Evolutionary conservation across 257 asterid species (phyloP).

Genomic region (Haberlea rhodopensis): DNA sequence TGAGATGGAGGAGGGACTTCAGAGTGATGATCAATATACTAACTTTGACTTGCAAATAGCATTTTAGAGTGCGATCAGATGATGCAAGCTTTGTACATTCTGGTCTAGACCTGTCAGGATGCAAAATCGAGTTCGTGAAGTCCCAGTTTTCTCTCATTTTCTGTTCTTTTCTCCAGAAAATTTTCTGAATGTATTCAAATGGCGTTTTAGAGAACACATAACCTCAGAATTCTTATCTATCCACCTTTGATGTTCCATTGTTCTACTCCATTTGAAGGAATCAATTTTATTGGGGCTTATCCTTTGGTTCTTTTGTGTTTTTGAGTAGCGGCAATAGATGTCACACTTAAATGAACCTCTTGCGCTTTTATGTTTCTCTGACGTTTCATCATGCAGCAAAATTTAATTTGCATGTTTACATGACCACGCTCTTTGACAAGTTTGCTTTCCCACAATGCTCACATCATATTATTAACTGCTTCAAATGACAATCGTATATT

Average conservation of each 20-base stretch:
- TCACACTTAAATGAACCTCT: conserved; percentile 8
- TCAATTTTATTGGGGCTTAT: conserved; percentile 10
- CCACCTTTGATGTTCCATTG: conserved; percentile 6
- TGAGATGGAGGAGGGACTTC: not conserved
- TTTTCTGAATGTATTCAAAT: conserved; percentile 1
- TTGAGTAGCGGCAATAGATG: not conserved
- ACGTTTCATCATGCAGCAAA: not conserved
- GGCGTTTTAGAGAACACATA: conserved; percentile 11
- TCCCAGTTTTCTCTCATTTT: conserved; percentile 4
- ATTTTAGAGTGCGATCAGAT: conserved; percentile 1
- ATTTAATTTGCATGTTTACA: conserved; percentile 8
- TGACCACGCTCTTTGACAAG: conserved; percentile 18
- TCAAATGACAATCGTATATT: not conserved
- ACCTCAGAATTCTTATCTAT: not conserved
- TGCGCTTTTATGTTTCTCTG: conserved; percentile 8
- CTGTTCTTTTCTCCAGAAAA: not conserved
- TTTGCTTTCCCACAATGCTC: not conserved
- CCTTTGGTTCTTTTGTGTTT: not conserved
- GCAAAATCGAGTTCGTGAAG: not conserved
- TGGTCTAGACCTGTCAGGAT: conserved; percentile 2
- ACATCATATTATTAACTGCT: not conserved
- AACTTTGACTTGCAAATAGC: conserved; percentile 4
- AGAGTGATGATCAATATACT: conserved; percentile 9
- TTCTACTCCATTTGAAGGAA: not conserved
- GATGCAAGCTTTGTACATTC: not conserved